phyloP scores from a whole-genome alignment of 352 stramenopile species.

The Globisporangium alternatum region DNA sequence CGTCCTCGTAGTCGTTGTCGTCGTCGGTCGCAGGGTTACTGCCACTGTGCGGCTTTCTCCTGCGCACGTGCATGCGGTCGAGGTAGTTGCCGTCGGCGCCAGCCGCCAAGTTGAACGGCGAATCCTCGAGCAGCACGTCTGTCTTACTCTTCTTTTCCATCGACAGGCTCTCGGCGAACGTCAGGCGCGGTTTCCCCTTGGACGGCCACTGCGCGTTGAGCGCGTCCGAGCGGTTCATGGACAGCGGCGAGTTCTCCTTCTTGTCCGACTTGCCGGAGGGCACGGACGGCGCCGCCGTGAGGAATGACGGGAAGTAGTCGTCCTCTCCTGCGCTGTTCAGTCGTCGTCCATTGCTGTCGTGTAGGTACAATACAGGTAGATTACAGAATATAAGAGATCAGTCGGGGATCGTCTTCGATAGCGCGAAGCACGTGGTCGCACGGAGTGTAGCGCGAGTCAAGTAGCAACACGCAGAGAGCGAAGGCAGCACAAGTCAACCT shows the following conservation, averaged over 20 bases:
- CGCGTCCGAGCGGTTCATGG: conserved; percentile 22
- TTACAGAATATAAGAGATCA: background rate
- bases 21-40: conserved; percentile 3
- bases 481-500: too few relatives aligned
- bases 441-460: too few relatives aligned
- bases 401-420: background rate
- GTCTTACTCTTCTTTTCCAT: conserved; percentile 52
- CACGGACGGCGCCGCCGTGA: conserved; percentile 52
- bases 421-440: background rate
- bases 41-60: conserved; percentile 38
- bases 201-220: conserved; percentile 24
- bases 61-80: conserved; percentile 43
- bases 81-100: conserved; percentile 28
- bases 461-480: too few relatives aligned
- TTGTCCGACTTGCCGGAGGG: conserved; percentile 39
- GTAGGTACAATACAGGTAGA: too few relatives aligned
- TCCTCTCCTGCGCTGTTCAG: conserved; percentile 44
- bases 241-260: conserved; percentile 46
- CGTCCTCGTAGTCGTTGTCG: conserved; percentile 40
- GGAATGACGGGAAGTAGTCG: conserved; percentile 73
- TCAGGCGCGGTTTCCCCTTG: conserved; percentile 41
- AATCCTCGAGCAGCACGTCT: conserved; percentile 49
- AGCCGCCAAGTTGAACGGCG: conserved; percentile 52
- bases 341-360: conserved; percentile 15
- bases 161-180: conserved; percentile 65